Base-by-base conservation (phyloP, 2,329 filamentous ascomycete genomes). In the Karstenula rhodostoma region DNA sequence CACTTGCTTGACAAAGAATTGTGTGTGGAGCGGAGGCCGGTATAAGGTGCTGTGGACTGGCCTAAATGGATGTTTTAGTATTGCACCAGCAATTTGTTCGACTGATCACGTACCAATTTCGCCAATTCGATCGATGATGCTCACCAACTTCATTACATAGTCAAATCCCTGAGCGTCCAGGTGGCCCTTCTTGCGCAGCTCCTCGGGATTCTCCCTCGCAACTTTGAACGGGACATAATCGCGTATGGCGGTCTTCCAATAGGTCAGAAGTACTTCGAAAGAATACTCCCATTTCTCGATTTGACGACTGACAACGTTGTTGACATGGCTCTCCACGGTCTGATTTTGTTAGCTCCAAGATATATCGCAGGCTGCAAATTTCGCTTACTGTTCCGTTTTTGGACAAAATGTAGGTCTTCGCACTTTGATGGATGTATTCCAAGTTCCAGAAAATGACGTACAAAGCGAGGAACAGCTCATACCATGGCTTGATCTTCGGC, bases 381-480 rank as follows among this genome's bases (percentile, higher is more conserved):
- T 19, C 2, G 71, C 75, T 73, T 61, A 77, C 75, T 2, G 75
- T 78, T 27, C 72, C 70, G 48, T 70, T 73, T 35, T 78, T 77
- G 0, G 73, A 73, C 37, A 65, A 68, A 46, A 77, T 75, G 57
- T 77, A 78, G 15, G 69, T 67, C 50, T 72, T 64, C 4, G 75
- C 76, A 25, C 74, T 70, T 8, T 66, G 65, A 47, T 74, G 69
- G 22, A 78, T 76, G 61, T 76, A 78, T 25, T 76, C 73, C 10
- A 78, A 69, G 47, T 77, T 77, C 68, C 68, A 77, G 47, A 76
- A 69, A 12, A 77, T 65, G 17, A 78, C 70, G 56, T 75, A 77
- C 15, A 77, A 72, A 6, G 74, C 67, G 47, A 78, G 47, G 51
- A 74, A 76, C 13, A 78, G 58, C 47, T 77, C 74, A 44, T 77